Evolutionary conservation across 345 rosid species (phyloP).

Genomic region (Rhodamnia argentea): DNA sequence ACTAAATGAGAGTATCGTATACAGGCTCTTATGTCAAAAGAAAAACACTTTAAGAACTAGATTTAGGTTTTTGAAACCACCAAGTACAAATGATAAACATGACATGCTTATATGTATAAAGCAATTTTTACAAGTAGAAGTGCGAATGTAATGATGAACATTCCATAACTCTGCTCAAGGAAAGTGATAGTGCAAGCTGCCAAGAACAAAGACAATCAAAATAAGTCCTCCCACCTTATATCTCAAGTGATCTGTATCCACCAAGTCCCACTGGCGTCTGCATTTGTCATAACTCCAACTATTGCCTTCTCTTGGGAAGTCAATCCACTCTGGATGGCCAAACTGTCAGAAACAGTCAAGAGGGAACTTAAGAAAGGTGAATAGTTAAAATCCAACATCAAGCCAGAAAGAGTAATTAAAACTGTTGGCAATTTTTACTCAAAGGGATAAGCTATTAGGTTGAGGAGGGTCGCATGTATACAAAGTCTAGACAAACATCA

Average conservation of each 20-base stretch:
- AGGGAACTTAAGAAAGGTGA: not conserved
- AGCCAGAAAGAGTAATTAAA: not conserved
- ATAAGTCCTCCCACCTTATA: constrained; percentile 40
- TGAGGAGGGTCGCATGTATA: not conserved
- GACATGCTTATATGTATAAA: not conserved
- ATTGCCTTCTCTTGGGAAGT: constrained; percentile 84
- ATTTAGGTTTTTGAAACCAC: not conserved
- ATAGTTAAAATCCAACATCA: not conserved
- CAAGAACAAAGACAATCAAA: not conserved
- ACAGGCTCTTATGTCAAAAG: not conserved
- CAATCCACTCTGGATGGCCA: constrained; percentile 89
- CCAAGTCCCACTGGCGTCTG: constrained; percentile 64
- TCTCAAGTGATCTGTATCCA: constrained; percentile 49
- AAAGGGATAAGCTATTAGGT: too few species aligned
- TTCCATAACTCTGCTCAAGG: not conserved
- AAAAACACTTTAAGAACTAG: not conserved
- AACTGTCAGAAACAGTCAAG: constrained; percentile 33
- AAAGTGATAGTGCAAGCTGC: not conserved
- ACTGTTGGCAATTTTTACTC: not conserved
- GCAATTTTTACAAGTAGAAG: not conserved
- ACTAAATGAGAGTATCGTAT: not conserved
- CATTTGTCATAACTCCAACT: constrained; percentile 77
- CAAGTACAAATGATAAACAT: not conserved
- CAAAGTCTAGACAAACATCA: not conserved
- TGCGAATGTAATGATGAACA: not conserved